Base-by-base conservation (phyloP, 352 stramenopile species). In the Blastocystis sp. region DNA sequence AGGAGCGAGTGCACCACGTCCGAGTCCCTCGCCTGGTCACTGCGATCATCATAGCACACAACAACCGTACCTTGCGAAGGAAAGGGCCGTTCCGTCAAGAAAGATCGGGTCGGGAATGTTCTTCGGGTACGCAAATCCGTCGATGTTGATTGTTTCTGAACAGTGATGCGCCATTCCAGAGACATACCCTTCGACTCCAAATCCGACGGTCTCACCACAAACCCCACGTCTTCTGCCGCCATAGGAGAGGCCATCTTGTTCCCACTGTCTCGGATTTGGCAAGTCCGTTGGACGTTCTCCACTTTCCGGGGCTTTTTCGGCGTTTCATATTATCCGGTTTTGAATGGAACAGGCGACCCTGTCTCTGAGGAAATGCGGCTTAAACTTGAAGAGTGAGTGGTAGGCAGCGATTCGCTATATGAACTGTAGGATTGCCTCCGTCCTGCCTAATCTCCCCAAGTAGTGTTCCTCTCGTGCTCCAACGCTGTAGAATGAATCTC, bases 101-200 rank as follows among this genome's bases (percentile, higher is more conserved):
- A 85, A 69, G 39, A 85, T 39, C 1, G 55, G 50, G 19, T 67
- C 4, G 12, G 74, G 74, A 67, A 85, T 69, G 31, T 60, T 37
- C 39, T 85, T 67, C 12, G 74, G 74, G 24, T 70, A 85, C 16
- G 33, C 16, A 31, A 85, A 29, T 59, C 74, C 74, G 50, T 85
- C 74, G 29, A 85, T 45, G 2, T 37, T 29, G 10, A 85, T 50
- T 6, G 35, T 33, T 51, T 67, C 74, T 67, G 71, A 31, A 39
- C 45, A 13, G 31, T n/a, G 21, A 67, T 21, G 24, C 31, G 45
- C 16, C 2, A 26, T 24, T 4, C 24, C 6, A 65, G 24, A 62
- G 26, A 65, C 1, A 16, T 81, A 65, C 71, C 71, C 41, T 63
- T 45, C 12, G 71, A 60, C 24, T 55, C n/a, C 39, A 2, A 19